Percentiles rank a stretch among this genome's conserved stretches.
These are phyloP conservation scores for Amphichorda felina DNA, from an alignment of 2,329 filamentous ascomycete genomes.

Conservation along the genomic window DNA sequence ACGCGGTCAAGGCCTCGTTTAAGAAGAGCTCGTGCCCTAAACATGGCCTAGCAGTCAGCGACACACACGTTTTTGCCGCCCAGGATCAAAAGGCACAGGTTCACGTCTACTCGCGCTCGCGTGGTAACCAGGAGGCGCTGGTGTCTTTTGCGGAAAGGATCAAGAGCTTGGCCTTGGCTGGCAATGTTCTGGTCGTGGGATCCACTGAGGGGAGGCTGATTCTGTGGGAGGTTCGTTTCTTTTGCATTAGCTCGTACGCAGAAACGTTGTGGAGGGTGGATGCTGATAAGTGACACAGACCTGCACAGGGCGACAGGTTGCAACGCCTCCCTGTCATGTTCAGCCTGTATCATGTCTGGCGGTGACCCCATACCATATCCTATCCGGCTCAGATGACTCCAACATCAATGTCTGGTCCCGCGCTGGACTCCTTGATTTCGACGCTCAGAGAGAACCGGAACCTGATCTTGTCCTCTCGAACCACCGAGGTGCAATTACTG, in stretches of 20 bases:
- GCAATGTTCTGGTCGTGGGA: slow-evolving; percentile 65
- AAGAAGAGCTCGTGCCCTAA: slow-evolving; percentile 82
- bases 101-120: slow-evolving; percentile 78
- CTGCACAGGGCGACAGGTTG: slow-evolving; percentile 63
- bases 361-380: slow-evolving; percentile 57
- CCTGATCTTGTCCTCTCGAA: slow-evolving; percentile 69
- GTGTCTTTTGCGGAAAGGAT: slow-evolving; percentile 84
- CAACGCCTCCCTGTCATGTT: slow-evolving; percentile 66
- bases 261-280: background rate
- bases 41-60: slow-evolving; percentile 69
- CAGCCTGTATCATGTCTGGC: slow-evolving; percentile 69
- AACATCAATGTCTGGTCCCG: slow-evolving; percentile 90
- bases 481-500: slow-evolving; percentile 64
- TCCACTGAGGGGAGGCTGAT: slow-evolving; percentile 78
- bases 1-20: slow-evolving; percentile 64
- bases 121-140: slow-evolving; percentile 77
- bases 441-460: slow-evolving; percentile 44
- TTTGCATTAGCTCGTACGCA: slow-evolving; percentile 6
- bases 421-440: slow-evolving; percentile 54
- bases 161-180: slow-evolving; percentile 61
- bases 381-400: slow-evolving; percentile 75
- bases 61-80: slow-evolving; percentile 79
- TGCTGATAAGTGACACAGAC: slow-evolving; percentile 33
- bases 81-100: slow-evolving; percentile 87
- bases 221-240: slow-evolving; percentile 70